Base-by-base conservation (phyloP, 2,329 filamentous ascomycete genomes). In the Calonectria ilicicola region DNA sequence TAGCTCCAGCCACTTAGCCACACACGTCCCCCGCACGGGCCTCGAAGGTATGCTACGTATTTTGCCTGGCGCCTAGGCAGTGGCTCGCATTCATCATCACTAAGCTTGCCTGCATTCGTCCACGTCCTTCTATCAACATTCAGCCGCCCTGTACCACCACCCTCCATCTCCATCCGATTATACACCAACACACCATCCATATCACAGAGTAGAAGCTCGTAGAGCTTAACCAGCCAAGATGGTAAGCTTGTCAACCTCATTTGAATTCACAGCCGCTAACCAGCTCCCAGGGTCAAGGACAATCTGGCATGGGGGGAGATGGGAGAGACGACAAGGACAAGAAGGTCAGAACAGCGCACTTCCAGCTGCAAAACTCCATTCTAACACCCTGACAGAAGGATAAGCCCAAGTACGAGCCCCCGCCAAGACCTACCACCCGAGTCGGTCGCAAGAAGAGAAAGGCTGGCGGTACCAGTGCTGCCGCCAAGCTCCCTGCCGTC, bases 371-470 rank as follows among this genome's bases (percentile, higher is more conserved):
- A 7, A 21, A 17, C 26, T 35, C 53, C 53, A 17, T 5, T 56
- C 75, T 82, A 74, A 84, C 71, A 66, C 72, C 56, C 29, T 44
- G 73, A 79, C 81, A 98, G 96, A 98, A 99, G 91, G 96, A 99
- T 76, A 99, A 99, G 93, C 97, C 97, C 83, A 98, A 98, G 94
- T 99, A 99, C 89, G 97, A 99, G 86, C 97, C 97, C 77, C 97
- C 97, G 79, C 97, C 97, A 85, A 93, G 96, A 82, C 97, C 97
- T 75, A 99, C 97, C 75, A 98, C 97, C 78, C 95, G 97, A 84
- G 93, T 99, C 84, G 97, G 97, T 74, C 95, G 96, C 82, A 98
- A 97, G 93, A 99, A 99, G 94, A 96, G 96, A 91, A 98, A 95
- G 93, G 91, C 92, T 63, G 95, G 94, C 72, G 97, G 97, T 66